These are phyloP conservation scores for Oryza coarctata DNA, from an alignment of 176 grass and related monocot genomes.

Conservation along the genomic window DNA sequence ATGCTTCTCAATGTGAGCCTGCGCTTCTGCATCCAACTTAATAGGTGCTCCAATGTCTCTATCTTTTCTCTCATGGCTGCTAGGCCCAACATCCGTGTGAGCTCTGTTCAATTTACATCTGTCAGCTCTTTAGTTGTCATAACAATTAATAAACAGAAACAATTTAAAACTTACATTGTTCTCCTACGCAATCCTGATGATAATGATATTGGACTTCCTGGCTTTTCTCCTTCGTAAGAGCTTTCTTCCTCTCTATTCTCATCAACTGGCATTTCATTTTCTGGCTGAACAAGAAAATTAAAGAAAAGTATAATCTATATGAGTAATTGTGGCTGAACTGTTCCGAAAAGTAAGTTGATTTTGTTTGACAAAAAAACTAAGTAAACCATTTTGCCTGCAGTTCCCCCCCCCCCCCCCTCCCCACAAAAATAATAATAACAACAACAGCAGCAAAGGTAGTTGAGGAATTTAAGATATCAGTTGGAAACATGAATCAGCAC, in stretches of 20 bases:
- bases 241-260: conserved; percentile 53
- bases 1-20: conserved; percentile 83
- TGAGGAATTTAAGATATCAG: conserved; percentile 12
- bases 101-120: conserved; percentile 40
- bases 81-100: conserved; percentile 43
- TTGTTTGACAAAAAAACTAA: no score
- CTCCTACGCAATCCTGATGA: conserved; percentile 70
- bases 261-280: conserved; percentile 53
- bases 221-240: conserved; percentile 43
- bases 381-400: no score
- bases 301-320: background rate
- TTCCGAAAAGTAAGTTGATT: background rate
- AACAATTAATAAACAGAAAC: background rate
- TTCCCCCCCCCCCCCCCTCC: no score
- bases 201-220: conserved; percentile 44
- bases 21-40: conserved; percentile 76
- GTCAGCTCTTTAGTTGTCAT: background rate
- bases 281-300: conserved; percentile 40
- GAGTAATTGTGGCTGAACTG: background rate
- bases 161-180: conserved; percentile 49
- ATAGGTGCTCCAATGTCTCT: conserved; percentile 55
- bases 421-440: no score
- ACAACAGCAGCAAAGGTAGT: no score
- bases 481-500: background rate
- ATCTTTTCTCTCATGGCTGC: conserved; percentile 45